Evolutionary conservation across 2,329 filamentous ascomycete genomes (phyloP).

Genomic region (Microdochium bolleyi): DNA sequence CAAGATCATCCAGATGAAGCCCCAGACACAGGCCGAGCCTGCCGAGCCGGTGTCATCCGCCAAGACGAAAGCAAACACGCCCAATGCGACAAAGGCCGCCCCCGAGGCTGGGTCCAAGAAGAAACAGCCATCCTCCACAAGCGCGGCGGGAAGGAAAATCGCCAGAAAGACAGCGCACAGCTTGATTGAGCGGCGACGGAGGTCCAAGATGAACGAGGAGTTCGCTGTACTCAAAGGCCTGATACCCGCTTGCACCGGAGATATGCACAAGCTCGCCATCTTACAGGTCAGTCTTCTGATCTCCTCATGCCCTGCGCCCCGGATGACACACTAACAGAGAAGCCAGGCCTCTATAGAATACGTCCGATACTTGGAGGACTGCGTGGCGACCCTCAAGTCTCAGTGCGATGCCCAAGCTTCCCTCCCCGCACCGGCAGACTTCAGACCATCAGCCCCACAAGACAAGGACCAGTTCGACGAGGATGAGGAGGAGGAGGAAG

Average conservation of each 20-base stretch:
- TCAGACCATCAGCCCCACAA: conserved; percentile 17
- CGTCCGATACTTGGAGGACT: conserved; percentile 86
- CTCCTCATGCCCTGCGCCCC: not conserved
- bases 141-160: conserved; percentile 86
- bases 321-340: conserved; percentile 2
- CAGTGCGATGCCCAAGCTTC: conserved; percentile 30
- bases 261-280: conserved; percentile 97
- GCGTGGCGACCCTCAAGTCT: conserved; percentile 70
- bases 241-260: conserved; percentile 91
- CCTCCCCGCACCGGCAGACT: conserved; percentile 18
- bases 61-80: conserved; percentile 9
- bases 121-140: conserved; percentile 69
- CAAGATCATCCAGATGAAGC: conserved; percentile 99
- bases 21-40: conserved; percentile 34
- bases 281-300: conserved; percentile 59
- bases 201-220: conserved; percentile 99
- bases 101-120: conserved; percentile 49
- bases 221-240: conserved; percentile 89
- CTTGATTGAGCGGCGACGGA: conserved; percentile 78
- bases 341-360: conserved; percentile 89
- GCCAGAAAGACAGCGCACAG: conserved; percentile 95
- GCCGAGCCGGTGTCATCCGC: conserved; percentile 12
- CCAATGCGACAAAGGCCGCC: conserved; percentile 8
- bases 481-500: conserved; percentile 17
- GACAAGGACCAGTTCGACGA: conserved; percentile 28